Percentiles rank a stretch among this genome's conserved stretches.
Conservation (phyloP, 1,284 basidiomycete genomes). For the Heimioporus retisporus region DNA sequence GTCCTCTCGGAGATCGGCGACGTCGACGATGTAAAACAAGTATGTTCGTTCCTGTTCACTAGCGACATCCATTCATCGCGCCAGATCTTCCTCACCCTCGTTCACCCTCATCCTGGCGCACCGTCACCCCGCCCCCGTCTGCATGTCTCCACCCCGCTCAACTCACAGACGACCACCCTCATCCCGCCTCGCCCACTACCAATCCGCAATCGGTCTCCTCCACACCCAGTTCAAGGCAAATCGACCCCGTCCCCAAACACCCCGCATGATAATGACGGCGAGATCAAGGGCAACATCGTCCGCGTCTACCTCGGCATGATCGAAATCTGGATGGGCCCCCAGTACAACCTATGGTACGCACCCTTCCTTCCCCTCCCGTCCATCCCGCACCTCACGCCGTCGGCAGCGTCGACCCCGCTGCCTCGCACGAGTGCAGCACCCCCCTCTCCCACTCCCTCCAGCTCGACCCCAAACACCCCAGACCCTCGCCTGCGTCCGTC, state of each 20-base stretch:
- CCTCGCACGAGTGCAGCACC: constrained; percentile 85
- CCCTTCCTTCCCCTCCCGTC: neutral
- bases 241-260: constrained; percentile 44
- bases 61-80: constrained; percentile 7
- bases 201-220: constrained; percentile 83
- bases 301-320: constrained; percentile 93
- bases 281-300: constrained; percentile 80
- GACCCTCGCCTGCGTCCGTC: constrained; percentile 87
- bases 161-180: constrained; percentile 81
- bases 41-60: constrained; percentile 44
- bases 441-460: constrained; percentile 80
- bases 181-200: constrained; percentile 82
- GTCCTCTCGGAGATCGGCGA: constrained; percentile 84
- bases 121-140: constrained; percentile 78
- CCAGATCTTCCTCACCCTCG: constrained; percentile 73
- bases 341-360: constrained; percentile 88
- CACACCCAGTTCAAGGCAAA: constrained; percentile 76
- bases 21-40: constrained; percentile 77
- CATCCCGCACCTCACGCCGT: constrained; percentile 10
- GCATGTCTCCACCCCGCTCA: constrained; percentile 95
- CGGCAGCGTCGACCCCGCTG: constrained; percentile 82
- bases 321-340: constrained; percentile 96
- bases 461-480: constrained; percentile 83
- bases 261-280: constrained; percentile 62
- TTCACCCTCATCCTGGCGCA: constrained; percentile 69